Evolutionary conservation across 257 asterid species (phyloP).

Genomic region (Solanum sparsipilum): DNA sequence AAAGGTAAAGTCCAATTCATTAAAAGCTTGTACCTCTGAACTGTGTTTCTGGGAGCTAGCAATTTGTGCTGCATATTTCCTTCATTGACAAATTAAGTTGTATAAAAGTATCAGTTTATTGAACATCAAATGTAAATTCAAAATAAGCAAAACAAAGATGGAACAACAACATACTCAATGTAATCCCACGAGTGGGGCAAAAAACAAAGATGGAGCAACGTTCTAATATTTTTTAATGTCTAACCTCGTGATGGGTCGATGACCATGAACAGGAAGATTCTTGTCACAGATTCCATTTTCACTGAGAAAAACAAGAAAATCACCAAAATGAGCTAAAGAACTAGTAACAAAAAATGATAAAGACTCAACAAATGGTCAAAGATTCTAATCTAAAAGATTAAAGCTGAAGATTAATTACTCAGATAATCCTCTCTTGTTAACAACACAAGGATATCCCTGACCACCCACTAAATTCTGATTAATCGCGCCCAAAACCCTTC

Average conservation of each 20-base stretch:
- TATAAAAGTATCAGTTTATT: neutral
- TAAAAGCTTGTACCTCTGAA: constrained; percentile 25
- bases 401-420: constrained; percentile 47
- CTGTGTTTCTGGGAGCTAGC: constrained; percentile 32
- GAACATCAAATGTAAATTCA: neutral
- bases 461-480: constrained; percentile 47
- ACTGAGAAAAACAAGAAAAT: constrained; percentile 15
- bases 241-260: constrained; percentile 77
- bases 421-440: constrained; percentile 55
- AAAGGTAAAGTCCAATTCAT: neutral
- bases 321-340: neutral
- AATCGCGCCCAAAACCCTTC: constrained; percentile 56
- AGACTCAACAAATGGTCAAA: neutral
- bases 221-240: neutral
- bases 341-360: neutral
- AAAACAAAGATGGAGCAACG: neutral
- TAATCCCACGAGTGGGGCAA: neutral
- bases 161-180: neutral
- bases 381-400: neutral
- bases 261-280: constrained; percentile 28
- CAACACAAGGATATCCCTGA: constrained; percentile 26
- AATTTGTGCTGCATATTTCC: constrained; percentile 74
- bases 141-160: neutral
- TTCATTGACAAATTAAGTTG: neutral
- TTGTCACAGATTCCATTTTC: constrained; percentile 40